phyloP scores from a whole-genome alignment of 495 filamentous ascomycete species.

The Daldinia childiae region DNA sequence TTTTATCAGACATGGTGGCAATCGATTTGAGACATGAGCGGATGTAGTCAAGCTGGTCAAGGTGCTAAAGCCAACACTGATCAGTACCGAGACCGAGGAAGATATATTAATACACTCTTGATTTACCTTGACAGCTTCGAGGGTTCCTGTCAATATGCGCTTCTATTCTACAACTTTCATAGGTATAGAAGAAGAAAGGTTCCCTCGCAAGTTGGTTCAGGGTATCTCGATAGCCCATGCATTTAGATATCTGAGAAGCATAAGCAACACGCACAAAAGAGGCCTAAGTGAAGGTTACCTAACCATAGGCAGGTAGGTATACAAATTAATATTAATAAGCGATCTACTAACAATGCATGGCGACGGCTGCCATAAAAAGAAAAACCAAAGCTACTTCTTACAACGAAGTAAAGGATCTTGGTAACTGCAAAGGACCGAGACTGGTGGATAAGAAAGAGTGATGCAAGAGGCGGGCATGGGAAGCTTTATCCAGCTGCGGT shows the following conservation, averaged over 20 bases:
- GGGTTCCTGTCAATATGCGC: background rate
- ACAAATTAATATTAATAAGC: conserved; percentile 1
- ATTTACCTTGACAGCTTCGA: conserved; percentile 1
- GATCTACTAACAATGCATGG: background rate
- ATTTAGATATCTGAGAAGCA: background rate
- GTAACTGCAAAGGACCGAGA: conserved; percentile 15
- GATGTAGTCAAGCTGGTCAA: conserved; percentile 9
- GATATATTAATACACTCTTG: conserved; percentile 8
- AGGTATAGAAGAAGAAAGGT: conserved; percentile 1
- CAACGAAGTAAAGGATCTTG: background rate
- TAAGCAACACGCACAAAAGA: background rate
- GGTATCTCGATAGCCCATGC: background rate
- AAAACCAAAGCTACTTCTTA: conserved; percentile 6
- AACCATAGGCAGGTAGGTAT: background rate
- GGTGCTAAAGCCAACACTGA: background rate
- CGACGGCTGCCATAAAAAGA: conserved; percentile 6
- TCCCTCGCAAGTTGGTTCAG: conserved; percentile 9
- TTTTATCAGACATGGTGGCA: conserved; percentile 44
- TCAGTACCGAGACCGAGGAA: background rate
- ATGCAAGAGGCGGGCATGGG: conserved; percentile 29
- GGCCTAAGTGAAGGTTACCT: background rate
- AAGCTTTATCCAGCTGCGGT: conserved; percentile 15
- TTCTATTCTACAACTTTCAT: background rate
- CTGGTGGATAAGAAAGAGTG: conserved; percentile 8
- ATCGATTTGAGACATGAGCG: conserved; percentile 27